phyloP scores from a whole-genome alignment of 257 asterid genomes.

The Nemophila menziesii region DNA sequence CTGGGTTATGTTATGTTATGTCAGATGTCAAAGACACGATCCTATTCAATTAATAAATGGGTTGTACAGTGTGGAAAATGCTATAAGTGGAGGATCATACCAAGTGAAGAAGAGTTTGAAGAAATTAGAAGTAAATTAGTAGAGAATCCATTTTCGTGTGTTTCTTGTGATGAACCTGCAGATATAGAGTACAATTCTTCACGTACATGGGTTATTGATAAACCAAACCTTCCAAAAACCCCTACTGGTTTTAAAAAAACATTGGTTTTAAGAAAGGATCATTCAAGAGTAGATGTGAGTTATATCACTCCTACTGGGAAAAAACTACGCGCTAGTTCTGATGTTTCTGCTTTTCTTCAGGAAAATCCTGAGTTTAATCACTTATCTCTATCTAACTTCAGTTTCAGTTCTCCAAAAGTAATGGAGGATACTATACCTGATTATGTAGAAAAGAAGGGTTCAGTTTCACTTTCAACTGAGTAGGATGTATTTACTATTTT shows the following conservation, averaged over 20 bases:
- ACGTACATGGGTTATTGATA: slow-evolving; percentile 44
- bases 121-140: slow-evolving; percentile 36
- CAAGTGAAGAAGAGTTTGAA: slow-evolving; percentile 34
- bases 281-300: slow-evolving; percentile 31
- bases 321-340: slow-evolving; percentile 25
- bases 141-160: slow-evolving; percentile 45
- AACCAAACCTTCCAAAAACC: slow-evolving; percentile 42
- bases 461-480: no score
- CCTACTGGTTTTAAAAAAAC: slow-evolving; percentile 43
- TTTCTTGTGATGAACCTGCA: slow-evolving; percentile 33
- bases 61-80: slow-evolving; percentile 41
- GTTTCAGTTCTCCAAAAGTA: slow-evolving; percentile 38
- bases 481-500: background rate
- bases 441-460: slow-evolving; percentile 7
- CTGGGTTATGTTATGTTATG: background rate
- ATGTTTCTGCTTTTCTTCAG: slow-evolving; percentile 28
- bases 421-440: slow-evolving; percentile 25
- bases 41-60: slow-evolving; percentile 15
- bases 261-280: slow-evolving; percentile 25
- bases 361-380: slow-evolving; percentile 22
- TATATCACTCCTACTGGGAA: slow-evolving; percentile 44
- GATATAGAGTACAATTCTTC: slow-evolving; percentile 33
- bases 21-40: background rate
- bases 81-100: slow-evolving; percentile 41
- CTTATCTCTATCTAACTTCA: slow-evolving; percentile 27